Conservation (phyloP, 176 grass and related monocot species). For the Eremochloa ophiuroides region DNA sequence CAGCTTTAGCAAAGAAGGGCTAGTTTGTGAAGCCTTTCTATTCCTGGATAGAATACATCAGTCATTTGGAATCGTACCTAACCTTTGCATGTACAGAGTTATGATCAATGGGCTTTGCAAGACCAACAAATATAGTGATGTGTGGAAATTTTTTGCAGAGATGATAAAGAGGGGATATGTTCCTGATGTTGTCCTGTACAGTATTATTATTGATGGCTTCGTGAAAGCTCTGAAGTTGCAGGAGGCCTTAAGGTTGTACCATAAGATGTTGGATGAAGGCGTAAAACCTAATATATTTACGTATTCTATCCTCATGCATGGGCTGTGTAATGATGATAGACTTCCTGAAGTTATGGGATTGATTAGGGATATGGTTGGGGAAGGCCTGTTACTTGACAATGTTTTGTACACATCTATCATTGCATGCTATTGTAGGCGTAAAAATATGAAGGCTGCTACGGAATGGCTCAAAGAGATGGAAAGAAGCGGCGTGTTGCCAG, state of each 20-base stretch:
- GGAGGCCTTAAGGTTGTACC: slow-evolving; percentile 46
- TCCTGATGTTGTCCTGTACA: slow-evolving; percentile 62
- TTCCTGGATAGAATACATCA: slow-evolving; percentile 50
- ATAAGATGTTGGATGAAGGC: slow-evolving; percentile 39
- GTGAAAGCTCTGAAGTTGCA: slow-evolving; percentile 59
- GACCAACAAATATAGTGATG: slow-evolving; percentile 31
- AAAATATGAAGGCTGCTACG: slow-evolving; percentile 56
- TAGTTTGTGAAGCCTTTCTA: slow-evolving; percentile 51
- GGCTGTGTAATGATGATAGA: slow-evolving; percentile 46
- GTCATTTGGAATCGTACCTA: slow-evolving; percentile 44
- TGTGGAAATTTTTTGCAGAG: slow-evolving; percentile 53
- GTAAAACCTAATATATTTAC: slow-evolving; percentile 47
- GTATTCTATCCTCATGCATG: slow-evolving; percentile 62
- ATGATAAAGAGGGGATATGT: slow-evolving; percentile 67
- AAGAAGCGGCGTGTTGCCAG: slow-evolving; percentile 26
- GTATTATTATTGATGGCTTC: slow-evolving; percentile 57
- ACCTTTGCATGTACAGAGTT: slow-evolving; percentile 56
- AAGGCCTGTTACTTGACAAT: slow-evolving; percentile 34
- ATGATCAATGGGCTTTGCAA: slow-evolving; percentile 72
- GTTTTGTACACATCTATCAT: slow-evolving; percentile 60
- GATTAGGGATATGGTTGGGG: slow-evolving; percentile 37
- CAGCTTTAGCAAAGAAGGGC: slow-evolving; percentile 47
- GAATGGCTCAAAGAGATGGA: slow-evolving; percentile 51
- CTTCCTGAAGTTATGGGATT: slow-evolving; percentile 36
- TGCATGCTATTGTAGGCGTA: slow-evolving; percentile 48